Base-by-base conservation (phyloP, 139 green algal genomes). In the Trebouxia sp. region DNA sequence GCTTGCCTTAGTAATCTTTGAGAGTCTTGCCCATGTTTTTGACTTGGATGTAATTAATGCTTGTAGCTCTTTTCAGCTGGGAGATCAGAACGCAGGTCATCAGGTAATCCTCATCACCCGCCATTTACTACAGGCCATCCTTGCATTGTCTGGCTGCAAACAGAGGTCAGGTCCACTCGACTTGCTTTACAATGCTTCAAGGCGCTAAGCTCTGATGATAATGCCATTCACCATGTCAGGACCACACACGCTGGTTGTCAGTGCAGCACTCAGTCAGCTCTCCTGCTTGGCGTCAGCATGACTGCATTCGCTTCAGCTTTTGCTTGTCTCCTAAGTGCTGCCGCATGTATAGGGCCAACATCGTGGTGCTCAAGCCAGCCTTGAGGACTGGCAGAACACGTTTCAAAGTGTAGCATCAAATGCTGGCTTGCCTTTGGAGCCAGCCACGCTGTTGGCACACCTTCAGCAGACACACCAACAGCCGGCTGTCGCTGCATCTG, bases 361-460 rank as follows among this genome's bases (percentile, higher is more conserved):
- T 3, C 20, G 9, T 20, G 72, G 50, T 11, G 56, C 51, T 38
- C 76, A 51, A 38, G 50, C 51, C 24, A 69, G 76, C 22, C 12
- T 65, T 28, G 20, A 53, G 26, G 30, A 62, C 14, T 72, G 51
- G 38, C 76, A 45, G 12, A 53, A 11, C 26, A 35, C 41, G 10
- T 80, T 80, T 65, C 32, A 41, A 20, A 43, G 50, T 30, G 15
- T 72, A 30, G 76, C 50, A 47, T 32, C 37, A 35, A 50, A 80
- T 80, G 69, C 51, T 70, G 41, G 76, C 38, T n/a, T 53, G 14
- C 51, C 48, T 26, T 24, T 50, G 4, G 51, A 80, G 55, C 76
- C 39, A 28, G n/a, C 32, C n/a, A 53, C 51, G 39, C 12, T 80
- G 20, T 20, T 65, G 12, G 20, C 30, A 53, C 48, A 69, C 14